Conservation (phyloP, 495 filamentous ascomycete species). For the Talaromyces liani region DNA sequence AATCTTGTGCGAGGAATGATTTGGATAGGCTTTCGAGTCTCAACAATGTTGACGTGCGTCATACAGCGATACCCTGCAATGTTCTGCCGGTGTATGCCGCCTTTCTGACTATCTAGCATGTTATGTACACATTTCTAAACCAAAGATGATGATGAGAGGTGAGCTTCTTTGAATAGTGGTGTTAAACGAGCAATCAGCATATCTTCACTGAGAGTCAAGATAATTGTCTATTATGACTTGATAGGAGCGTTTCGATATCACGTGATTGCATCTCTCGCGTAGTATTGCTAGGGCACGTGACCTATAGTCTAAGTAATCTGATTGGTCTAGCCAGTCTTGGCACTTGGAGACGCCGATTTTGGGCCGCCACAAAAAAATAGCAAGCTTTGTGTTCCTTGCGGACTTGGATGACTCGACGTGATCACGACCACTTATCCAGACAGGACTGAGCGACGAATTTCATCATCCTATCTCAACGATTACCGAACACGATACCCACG, state of each 20-base stretch:
- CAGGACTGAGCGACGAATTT: neutral
- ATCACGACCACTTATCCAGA: neutral
- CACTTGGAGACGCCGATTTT: slow-evolving; percentile 36
- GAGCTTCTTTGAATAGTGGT: neutral
- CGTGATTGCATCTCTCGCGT: neutral
- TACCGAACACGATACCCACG: neutral
- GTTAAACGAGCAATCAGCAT: neutral
- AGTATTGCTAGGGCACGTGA: neutral
- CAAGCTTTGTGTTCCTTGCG: slow-evolving; percentile 2
- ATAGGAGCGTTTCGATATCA: neutral
- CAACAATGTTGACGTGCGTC: neutral
- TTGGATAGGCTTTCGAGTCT: neutral
- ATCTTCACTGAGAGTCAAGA: neutral
- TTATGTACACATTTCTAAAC: neutral
- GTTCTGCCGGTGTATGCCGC: neutral
- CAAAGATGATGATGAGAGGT: neutral
- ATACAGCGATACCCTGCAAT: neutral
- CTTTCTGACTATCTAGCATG: neutral
- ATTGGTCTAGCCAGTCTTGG: slow-evolving; percentile 5
- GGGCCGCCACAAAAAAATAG: slow-evolving; percentile 35
- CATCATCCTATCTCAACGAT: neutral
- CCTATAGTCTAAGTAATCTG: slow-evolving; percentile 3
- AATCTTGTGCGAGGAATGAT: neutral
- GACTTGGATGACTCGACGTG: neutral
- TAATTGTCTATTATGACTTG: neutral